These are phyloP conservation scores for Entomortierella beljakovae DNA, from an alignment of 192 early-diverging fungal species.

Conservation along the genomic window DNA sequence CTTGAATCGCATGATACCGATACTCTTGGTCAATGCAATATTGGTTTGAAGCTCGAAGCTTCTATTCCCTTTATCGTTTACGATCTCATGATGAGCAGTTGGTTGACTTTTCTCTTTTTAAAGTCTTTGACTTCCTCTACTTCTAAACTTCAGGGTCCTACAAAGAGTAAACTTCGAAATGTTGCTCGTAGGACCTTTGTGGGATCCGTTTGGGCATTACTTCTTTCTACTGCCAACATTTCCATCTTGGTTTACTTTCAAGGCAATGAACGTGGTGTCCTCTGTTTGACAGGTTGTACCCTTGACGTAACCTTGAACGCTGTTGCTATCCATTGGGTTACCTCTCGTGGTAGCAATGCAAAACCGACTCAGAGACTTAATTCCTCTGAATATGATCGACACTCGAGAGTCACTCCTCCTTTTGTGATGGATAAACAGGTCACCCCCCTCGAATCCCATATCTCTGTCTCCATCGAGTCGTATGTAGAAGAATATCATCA, in stretches of 20 bases:
- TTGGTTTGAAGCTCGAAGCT: conserved; percentile 15
- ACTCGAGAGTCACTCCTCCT: too few relatives aligned
- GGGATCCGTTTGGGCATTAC: neutral
- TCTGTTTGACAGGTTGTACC: neutral
- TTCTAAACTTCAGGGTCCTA: neutral
- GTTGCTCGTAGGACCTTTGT: neutral
- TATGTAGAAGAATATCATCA: too few relatives aligned
- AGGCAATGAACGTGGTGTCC: neutral
- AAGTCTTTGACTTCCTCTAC: neutral
- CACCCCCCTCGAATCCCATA: too few relatives aligned
- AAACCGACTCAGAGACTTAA: too few relatives aligned
- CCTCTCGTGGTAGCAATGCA: neutral
- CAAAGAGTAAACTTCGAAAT: neutral
- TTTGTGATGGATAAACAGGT: too few relatives aligned
- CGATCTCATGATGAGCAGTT: conserved; percentile 12
- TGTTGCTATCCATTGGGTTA: neutral
- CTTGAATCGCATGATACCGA: neutral
- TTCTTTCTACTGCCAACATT: neutral
- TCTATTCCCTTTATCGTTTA: conserved; percentile 17
- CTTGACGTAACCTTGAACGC: neutral
- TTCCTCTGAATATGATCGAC: too few relatives aligned
- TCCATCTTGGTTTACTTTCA: neutral
- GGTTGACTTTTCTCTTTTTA: conserved; percentile 7
- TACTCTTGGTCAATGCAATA: conserved; percentile 2
- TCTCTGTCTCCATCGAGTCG: too few relatives aligned